Evolutionary conservation across 1,284 basidiomycete genomes (phyloP).

Genomic region (Hypsizygus ulmarius): DNA sequence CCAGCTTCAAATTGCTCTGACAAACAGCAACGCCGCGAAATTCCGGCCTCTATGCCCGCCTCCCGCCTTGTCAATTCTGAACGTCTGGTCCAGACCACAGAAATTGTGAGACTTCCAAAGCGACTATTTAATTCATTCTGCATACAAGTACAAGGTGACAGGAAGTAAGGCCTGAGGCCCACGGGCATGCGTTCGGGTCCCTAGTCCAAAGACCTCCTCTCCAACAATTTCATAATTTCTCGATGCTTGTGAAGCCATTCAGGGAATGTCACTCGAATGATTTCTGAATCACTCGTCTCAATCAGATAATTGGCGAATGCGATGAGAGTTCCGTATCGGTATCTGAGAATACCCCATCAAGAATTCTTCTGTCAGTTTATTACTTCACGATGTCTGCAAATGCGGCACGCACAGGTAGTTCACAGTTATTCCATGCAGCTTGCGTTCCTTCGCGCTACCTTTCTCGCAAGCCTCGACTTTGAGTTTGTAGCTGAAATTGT

Average conservation of each 20-base stretch:
- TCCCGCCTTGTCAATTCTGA: neutral
- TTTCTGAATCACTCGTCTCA: conserved; percentile 59
- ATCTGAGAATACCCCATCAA: conserved; percentile 37
- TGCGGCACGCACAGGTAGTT: conserved; percentile 87
- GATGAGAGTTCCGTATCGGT: conserved; percentile 90
- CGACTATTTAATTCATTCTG: neutral
- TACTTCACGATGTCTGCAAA: conserved; percentile 11
- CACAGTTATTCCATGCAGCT: conserved; percentile 71
- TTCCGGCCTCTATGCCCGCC: neutral
- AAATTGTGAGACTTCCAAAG: neutral
- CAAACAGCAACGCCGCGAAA: neutral
- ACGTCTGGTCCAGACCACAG: neutral
- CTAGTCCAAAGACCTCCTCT: conserved; percentile 71
- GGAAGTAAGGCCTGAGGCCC: neutral
- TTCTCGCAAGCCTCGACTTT: conserved; percentile 83
- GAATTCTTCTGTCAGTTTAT: conserved; percentile 9
- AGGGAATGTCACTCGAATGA: conserved; percentile 61
- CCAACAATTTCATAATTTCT: conserved; percentile 81
- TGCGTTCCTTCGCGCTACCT: conserved; percentile 73
- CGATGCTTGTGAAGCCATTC: conserved; percentile 80
- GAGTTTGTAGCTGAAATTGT: conserved; percentile 73
- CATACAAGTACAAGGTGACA: neutral
- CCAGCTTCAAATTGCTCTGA: too few species aligned
- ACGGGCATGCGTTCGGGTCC: neutral
- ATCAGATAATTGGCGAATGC: conserved; percentile 96